Evolutionary conservation across 495 filamentous ascomycete genomes (phyloP).

Genomic region (Cryomyces antarcticus): DNA sequence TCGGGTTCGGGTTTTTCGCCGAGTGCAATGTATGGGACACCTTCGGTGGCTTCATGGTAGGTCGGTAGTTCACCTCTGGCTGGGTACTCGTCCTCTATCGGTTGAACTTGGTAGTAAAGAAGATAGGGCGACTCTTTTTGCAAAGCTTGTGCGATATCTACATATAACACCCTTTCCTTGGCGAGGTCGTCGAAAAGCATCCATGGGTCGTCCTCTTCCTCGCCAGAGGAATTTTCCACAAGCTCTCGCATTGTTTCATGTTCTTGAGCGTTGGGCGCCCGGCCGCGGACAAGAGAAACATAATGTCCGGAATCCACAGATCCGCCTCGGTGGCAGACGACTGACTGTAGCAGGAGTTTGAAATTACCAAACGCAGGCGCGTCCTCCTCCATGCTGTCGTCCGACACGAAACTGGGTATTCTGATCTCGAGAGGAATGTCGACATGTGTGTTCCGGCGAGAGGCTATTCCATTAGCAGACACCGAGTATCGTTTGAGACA

Average conservation of each 20-base stretch:
- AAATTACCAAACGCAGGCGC: constrained; percentile 59
- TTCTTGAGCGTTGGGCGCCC: constrained; percentile 22
- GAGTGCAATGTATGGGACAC: constrained; percentile 23
- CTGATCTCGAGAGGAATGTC: constrained; percentile 84
- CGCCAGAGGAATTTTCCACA: constrained; percentile 23
- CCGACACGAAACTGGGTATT: constrained; percentile 74
- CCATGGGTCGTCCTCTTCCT: constrained; percentile 32
- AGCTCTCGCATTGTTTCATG: constrained; percentile 26
- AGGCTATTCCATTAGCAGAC: constrained; percentile 41
- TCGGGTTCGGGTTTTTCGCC: constrained; percentile 28
- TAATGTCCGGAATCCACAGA: constrained; percentile 89
- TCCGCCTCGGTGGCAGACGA: constrained; percentile 77
- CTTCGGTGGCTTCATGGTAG: constrained; percentile 22
- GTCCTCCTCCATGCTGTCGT: constrained; percentile 44
- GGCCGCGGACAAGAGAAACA: constrained; percentile 56
- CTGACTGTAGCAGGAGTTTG: constrained; percentile 72
- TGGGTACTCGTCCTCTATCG: constrained; percentile 52
- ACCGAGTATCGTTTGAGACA: constrained; percentile 83
- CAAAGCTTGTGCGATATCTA: constrained; percentile 60
- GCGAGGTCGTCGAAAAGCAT: constrained; percentile 79
- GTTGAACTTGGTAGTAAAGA: constrained; percentile 84
- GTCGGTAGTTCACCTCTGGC: constrained; percentile 24
- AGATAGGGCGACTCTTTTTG: constrained; percentile 82
- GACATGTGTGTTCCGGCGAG: constrained; percentile 55
- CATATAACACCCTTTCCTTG: constrained; percentile 42